Conservation (phyloP, 2,329 filamentous ascomycete genomes). For the Aureobasidium musti region DNA sequence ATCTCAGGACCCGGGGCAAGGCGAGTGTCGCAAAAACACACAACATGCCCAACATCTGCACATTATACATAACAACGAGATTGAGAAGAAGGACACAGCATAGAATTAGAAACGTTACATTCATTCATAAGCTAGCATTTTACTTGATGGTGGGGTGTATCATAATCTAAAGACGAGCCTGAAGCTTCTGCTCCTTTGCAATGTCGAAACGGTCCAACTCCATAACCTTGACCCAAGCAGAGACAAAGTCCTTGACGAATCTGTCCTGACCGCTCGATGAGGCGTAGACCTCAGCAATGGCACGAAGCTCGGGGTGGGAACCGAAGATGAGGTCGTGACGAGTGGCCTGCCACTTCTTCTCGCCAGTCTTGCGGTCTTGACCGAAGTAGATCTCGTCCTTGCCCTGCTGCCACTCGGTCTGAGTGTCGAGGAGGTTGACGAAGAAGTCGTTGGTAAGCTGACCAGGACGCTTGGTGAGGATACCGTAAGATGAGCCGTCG, state of each 20-base stretch:
- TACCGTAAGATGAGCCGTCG: constrained; percentile 66
- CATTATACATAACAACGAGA: neutral
- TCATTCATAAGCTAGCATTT: constrained; percentile 22
- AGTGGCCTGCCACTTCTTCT: constrained; percentile 68
- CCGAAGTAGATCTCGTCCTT: constrained; percentile 63
- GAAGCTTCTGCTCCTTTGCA: constrained; percentile 8
- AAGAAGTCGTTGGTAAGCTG: constrained; percentile 79
- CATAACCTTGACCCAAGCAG: constrained; percentile 74
- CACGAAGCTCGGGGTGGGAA: constrained; percentile 72
- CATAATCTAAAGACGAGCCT: constrained; percentile 27
- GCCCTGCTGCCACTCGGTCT: constrained; percentile 63
- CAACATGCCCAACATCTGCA: too few species aligned
- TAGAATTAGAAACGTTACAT: constrained; percentile 7
- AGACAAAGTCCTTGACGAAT: constrained; percentile 71
- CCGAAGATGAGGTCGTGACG: constrained; percentile 71
- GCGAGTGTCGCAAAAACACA: too few species aligned
- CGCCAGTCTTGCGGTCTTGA: constrained; percentile 64
- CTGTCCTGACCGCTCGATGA: constrained; percentile 60
- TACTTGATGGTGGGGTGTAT: constrained; percentile 3
- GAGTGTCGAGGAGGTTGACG: constrained; percentile 71
- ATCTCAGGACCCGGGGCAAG: too few species aligned
- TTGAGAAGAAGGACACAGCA: neutral
- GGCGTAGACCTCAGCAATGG: constrained; percentile 69
- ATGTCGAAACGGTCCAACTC: constrained; percentile 70
- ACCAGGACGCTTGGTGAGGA: constrained; percentile 69